Base-by-base conservation (phyloP, 208 protist species). In the Trypanosoma lewisi region DNA sequence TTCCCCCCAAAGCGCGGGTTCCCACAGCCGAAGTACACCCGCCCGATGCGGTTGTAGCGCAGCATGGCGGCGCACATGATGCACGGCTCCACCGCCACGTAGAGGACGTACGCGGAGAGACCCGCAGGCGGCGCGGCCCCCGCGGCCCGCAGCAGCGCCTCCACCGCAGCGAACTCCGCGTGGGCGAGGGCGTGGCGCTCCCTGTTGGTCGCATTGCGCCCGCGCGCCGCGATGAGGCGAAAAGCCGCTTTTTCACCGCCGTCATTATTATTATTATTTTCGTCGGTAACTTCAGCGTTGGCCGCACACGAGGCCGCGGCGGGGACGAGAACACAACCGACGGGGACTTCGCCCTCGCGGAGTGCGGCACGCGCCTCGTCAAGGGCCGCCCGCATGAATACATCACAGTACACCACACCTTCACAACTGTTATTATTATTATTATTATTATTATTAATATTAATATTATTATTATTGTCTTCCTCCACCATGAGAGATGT, bases 1-100 rank as follows among this genome's bases (percentile, higher is more conserved):
- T 91, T 96, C 2, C 97, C 97, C 25, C 97, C 97, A 81, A 98
- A 98, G 21, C 95, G 83, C 17, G 90, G 85, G 75, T 98, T 98
- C 6, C 67, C 57, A 51, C 91, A 97, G 25, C 95, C 96, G 76
- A 87, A 98, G 67, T 91, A 92, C 5, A 98, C 89, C 41, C 79
- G 68, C 2, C 52, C 48, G 4, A 98, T 69, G 12, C 70, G 58
- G 39, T 91, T 73, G 34, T 96, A 76, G 11, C 75, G 66, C 39
- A 98, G 62, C 56, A 97, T 91, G 5, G 84, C 83, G 0, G 91
- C 89, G 70, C 97, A 98, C 95, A 98, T 98, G 12, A 98, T 83
- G 60, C 97, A 98, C 17, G 97, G 97, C 55, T 98, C 97, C 3
- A 95, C 82, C 4, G 94, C 98, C 2, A 98, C 96, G 60, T 98